A percentile compares a stretch with the other conserved stretches of the same genome.
Conservation (phyloP, 2,329 filamentous ascomycete genomes). For the Parascedosporium putredinis region DNA sequence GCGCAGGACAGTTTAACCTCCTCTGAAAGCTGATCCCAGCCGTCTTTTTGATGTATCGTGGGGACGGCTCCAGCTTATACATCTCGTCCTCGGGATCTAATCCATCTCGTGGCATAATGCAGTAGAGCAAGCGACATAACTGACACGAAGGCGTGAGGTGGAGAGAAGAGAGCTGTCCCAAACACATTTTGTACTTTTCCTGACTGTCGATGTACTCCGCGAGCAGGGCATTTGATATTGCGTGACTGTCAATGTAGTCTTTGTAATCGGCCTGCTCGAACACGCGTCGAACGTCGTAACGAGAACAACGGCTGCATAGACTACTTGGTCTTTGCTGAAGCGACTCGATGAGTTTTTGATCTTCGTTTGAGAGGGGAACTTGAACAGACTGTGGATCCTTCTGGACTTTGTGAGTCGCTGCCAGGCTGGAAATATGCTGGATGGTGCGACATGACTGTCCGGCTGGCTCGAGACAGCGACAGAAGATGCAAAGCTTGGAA, state of each 20-base stretch:
- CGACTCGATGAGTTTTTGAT: neutral
- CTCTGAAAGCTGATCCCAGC: neutral
- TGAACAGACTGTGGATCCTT: neutral
- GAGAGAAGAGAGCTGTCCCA: neutral
- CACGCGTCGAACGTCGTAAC: neutral
- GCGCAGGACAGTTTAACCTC: neutral
- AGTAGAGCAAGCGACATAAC: conserved; percentile 1
- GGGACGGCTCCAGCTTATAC: neutral
- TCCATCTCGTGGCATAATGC: neutral
- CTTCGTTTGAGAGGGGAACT: neutral
- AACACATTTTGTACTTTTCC: neutral
- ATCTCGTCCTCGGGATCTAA: neutral
- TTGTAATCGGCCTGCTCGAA: neutral
- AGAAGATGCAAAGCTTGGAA: conserved; percentile 4
- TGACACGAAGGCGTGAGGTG: neutral
- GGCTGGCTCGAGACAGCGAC: conserved; percentile 1
- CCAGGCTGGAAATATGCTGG: neutral
- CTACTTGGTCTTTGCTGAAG: neutral
- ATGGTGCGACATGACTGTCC: neutral
- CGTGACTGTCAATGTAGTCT: neutral
- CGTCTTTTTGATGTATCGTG: neutral
- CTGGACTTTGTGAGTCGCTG: neutral
- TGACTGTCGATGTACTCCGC: neutral
- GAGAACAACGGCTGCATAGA: neutral
- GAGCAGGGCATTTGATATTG: neutral